phyloP scores from a whole-genome alignment of 148 eudicot genomes.

The Rhododendron ovatum region DNA sequence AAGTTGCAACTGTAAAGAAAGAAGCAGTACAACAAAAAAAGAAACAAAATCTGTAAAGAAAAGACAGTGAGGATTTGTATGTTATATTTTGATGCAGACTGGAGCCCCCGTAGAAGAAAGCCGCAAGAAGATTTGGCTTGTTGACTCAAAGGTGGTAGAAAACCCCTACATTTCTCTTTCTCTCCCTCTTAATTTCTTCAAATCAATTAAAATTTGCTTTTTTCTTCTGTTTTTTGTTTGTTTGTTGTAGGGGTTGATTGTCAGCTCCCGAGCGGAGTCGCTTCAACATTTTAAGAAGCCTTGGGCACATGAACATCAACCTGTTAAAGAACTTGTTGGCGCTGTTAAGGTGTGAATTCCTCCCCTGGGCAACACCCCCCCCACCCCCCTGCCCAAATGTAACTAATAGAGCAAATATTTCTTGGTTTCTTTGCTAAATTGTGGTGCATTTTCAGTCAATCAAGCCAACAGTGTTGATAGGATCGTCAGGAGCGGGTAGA shows the following conservation, averaged over 20 bases:
- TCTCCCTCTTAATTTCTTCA: neutral
- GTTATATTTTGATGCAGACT: conserved; percentile 44
- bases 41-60: neutral
- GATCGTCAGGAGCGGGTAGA: conserved; percentile 90
- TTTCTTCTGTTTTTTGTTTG: neutral
- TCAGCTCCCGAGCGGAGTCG: conserved; percentile 61
- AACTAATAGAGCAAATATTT: neutral
- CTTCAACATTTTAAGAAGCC: conserved; percentile 93
- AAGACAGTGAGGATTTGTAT: neutral
- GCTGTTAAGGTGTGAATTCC: conserved; percentile 67
- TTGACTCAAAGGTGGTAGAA: conserved; percentile 79
- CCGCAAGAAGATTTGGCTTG: conserved; percentile 88
- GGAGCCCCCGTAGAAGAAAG: conserved; percentile 78
- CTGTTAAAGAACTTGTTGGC: conserved; percentile 60
- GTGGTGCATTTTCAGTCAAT: conserved; percentile 43
- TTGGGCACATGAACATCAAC: conserved; percentile 97
- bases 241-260: conserved; percentile 73
- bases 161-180: neutral
- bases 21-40: neutral
- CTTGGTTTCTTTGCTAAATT: neutral
- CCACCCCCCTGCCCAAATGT: neutral
- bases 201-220: neutral
- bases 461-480: conserved; percentile 91
- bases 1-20: neutral
- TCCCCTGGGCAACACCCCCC: neutral